A percentile compares a stretch with the other conserved stretches of the same genome.
Evolutionary conservation across 2,329 filamentous ascomycete species (phyloP).

Genomic region (Nemania serpens): DNA sequence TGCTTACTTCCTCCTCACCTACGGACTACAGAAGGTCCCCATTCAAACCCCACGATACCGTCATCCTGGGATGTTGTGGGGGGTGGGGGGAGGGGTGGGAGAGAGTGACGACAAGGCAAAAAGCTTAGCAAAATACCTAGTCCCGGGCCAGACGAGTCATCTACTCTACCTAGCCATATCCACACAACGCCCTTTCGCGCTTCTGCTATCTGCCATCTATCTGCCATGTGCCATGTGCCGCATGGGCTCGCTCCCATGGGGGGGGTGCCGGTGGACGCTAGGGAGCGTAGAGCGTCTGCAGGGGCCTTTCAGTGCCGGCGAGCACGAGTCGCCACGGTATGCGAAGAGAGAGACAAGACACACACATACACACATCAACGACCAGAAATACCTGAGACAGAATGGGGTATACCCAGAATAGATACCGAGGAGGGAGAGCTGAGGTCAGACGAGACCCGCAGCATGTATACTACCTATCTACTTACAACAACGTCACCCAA

Average conservation of each 20-base stretch:
- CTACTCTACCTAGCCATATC: not conserved
- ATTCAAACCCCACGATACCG: constrained; percentile 22
- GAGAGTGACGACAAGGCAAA: not conserved
- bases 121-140: not conserved
- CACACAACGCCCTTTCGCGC: too few species aligned
- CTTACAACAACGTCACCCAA: too few species aligned
- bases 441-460: not conserved
- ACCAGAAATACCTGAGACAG: too few species aligned
- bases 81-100: constrained; percentile 1
- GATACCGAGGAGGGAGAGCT: not conserved
- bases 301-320: constrained; percentile 3
- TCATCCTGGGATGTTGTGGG: constrained; percentile 17
- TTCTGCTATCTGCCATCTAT: too few species aligned
- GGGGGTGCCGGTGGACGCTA: too few species aligned
- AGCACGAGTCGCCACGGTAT: not conserved
- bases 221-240: not conserved
- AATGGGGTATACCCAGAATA: not conserved
- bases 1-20: not conserved
- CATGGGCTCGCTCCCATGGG: not conserved
- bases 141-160: constrained; percentile 7
- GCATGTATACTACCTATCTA: too few species aligned
- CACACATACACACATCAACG: too few species aligned
- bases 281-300: constrained; percentile 1
- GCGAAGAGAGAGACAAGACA: not conserved
- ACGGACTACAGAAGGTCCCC: not conserved